These are phyloP conservation scores for Mesembryanthemum crystallinum DNA, from an alignment of 148 eudicot genomes.

Conservation along the genomic window DNA sequence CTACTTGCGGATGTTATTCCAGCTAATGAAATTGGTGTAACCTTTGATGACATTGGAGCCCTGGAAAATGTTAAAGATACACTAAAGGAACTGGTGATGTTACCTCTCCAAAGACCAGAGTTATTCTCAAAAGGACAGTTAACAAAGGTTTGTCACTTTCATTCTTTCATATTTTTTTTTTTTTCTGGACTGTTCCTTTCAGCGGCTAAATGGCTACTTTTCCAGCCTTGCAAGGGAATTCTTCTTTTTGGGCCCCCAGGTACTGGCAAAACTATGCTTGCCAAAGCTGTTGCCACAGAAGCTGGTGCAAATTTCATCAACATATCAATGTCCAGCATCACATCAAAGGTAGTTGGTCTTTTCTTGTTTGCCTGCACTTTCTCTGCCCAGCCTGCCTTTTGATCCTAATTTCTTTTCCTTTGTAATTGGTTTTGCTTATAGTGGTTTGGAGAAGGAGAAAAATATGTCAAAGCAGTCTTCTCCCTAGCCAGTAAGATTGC, in stretches of 20 bases:
- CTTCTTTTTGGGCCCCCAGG: conserved; percentile 96
- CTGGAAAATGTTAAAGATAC: conserved; percentile 81
- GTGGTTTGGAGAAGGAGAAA: conserved; percentile 99
- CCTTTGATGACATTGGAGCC: conserved; percentile 90
- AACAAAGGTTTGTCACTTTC: conserved; percentile 58
- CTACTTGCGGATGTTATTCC: conserved; percentile 89
- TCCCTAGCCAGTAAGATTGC: conserved; percentile 90
- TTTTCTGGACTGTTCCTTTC: background rate
- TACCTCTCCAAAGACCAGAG: conserved; percentile 93
- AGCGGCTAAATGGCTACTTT: conserved; percentile 19
- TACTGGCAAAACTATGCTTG: conserved; percentile 99
- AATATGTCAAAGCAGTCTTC: conserved; percentile 95
- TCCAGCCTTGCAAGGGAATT: conserved; percentile 96
- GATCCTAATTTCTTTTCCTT: background rate
- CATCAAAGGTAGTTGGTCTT: conserved; percentile 61
- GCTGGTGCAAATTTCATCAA: conserved; percentile 99
- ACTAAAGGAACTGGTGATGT: conserved; percentile 82
- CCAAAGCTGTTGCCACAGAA: conserved; percentile 96
- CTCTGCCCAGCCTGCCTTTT: background rate
- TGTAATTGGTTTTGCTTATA: conserved; percentile 29
- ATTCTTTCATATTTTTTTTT: background rate
- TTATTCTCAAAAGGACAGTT: conserved; percentile 80
- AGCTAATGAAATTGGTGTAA: conserved; percentile 82
- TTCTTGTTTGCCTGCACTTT: background rate
- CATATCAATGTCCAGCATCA: conserved; percentile 93